Percentiles rank a stretch among this genome's conserved stretches.
Evolutionary conservation across 2,329 filamentous ascomycete genomes (phyloP).

Genomic region (Nigrospora oryzae): DNA sequence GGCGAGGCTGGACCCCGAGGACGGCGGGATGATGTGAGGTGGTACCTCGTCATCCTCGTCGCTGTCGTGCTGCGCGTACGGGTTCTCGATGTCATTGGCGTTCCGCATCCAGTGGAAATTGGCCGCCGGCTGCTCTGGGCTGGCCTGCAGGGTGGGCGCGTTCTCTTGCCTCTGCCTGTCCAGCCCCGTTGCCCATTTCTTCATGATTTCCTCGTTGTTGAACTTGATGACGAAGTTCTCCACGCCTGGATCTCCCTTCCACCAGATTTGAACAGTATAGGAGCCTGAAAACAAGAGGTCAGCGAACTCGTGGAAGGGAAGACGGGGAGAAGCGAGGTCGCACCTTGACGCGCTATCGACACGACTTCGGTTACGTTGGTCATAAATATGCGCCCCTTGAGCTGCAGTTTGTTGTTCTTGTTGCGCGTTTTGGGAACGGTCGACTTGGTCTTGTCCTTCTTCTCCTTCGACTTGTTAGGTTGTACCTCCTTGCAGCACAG

Average conservation of each 20-base stretch:
- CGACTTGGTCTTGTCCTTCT: constrained; percentile 55
- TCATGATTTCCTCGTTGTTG: constrained; percentile 83
- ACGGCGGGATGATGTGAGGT: background rate
- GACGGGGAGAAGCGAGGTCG: background rate
- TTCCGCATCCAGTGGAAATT: constrained; percentile 78
- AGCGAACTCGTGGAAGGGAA: background rate
- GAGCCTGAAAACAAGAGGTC: constrained; percentile 49
- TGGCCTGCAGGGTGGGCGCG: constrained; percentile 36
- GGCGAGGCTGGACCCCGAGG: constrained; percentile 5
- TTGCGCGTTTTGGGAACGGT: constrained; percentile 48
- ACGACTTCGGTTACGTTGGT: constrained; percentile 96
- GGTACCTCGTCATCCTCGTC: constrained; percentile 47
- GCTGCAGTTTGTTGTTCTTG: constrained; percentile 74
- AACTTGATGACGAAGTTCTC: constrained; percentile 97
- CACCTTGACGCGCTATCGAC: constrained; percentile 66
- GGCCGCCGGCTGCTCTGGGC: constrained; percentile 45
- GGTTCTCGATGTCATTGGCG: constrained; percentile 64
- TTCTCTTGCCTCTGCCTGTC: constrained; percentile 66
- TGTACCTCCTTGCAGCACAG: constrained; percentile 95
- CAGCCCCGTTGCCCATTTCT: constrained; percentile 79
- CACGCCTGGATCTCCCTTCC: constrained; percentile 92
- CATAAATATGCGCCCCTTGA: constrained; percentile 98
- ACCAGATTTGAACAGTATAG: constrained; percentile 95
- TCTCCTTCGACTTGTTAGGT: constrained; percentile 74
- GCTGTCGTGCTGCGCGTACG: constrained; percentile 61